Base-by-base conservation (phyloP, 805 yeast species). In the Diddensiella transvaalensis region DNA sequence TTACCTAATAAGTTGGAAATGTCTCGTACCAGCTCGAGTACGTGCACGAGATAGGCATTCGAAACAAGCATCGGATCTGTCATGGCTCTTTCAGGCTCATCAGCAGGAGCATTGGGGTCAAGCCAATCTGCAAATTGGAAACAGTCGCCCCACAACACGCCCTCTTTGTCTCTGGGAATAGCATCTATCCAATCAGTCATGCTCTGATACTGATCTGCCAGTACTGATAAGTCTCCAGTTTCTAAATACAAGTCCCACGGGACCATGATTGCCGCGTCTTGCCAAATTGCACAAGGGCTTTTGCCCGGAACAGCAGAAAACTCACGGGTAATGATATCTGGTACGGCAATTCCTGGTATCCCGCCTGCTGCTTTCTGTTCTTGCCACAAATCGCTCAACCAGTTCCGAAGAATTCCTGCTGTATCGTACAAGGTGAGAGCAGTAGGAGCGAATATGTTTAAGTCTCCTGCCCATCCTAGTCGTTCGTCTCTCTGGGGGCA, bases 201-300 rank as follows among this genome's bases (percentile, higher is more conserved):
- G 26, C 52, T 48, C 3, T 17, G 17, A 40, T 45, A 48, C 15
- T 48, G 49, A 19, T 5, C 19, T 22, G 15, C 13, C 10, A 43
- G 22, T 15, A 35, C 35, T 2, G 33, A 15, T 21, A 43, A n/a
- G 21, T 37, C 74, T 66, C 70, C 67, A 69, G 60, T 56, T 61
- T 45, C 63, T 66, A 39, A 74, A 73, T 60, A 69, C 69, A 54
- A 60, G 64, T 44, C 74, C 50, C 50, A 46, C 4, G 64, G 64
- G 24, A 59, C 59, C 42, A 58, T 51, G 22, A 60, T 59, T 8
- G 58, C 33, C n/a, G 60, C 61, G 42, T 60, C 64, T 42, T 56
- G 47, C 53, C 53, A 49, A 4, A 41, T 50, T 4, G 45, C 47
- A 18, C 32, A 22, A 5, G 21, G 15, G 15, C 21, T 35, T 18